These are phyloP conservation scores for Isochrysis galbana DNA, from an alignment of 78 protist genomes.

Conservation along the genomic window DNA sequence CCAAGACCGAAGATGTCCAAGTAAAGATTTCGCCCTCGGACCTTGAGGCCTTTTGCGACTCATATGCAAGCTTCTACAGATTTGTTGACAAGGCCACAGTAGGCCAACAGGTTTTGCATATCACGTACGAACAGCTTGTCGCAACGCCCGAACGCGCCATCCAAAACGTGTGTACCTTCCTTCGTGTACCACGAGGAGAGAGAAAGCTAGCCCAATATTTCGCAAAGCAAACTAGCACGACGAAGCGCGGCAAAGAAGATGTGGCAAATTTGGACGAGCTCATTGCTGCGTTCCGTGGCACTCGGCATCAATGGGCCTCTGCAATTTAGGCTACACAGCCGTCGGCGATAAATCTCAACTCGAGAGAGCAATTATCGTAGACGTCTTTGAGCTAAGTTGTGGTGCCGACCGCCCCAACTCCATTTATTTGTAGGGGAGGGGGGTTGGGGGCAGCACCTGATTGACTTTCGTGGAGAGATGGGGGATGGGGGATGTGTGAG, in stretches of 20 bases:
- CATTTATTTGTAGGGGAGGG: too few species aligned
- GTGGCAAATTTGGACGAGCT: not conserved
- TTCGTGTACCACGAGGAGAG: not conserved
- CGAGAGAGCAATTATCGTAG: too few species aligned
- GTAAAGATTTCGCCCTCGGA: slow-evolving; percentile 1
- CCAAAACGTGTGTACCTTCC: not conserved
- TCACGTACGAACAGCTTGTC: slow-evolving; percentile 10
- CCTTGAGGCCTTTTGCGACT: not conserved
- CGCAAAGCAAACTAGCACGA: not conserved
- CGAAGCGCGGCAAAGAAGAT: not conserved
- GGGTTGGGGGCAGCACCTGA: too few species aligned
- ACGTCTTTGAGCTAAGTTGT: too few species aligned
- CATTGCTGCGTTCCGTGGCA: not conserved
- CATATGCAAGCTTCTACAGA: not conserved
- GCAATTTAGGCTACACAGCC: too few species aligned
- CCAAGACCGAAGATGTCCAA: not conserved
- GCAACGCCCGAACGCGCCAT: not conserved
- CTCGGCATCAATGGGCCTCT: too few species aligned
- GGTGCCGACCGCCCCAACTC: too few species aligned
- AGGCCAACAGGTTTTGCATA: not conserved
- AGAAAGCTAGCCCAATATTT: not conserved
- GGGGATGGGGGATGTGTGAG: too few species aligned
- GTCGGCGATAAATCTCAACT: too few species aligned
- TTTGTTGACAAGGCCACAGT: not conserved
- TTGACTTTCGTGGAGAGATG: too few species aligned